These are phyloP conservation scores for Ramichloridium luteum DNA, from an alignment of 2,329 filamentous ascomycete genomes.

Conservation along the genomic window DNA sequence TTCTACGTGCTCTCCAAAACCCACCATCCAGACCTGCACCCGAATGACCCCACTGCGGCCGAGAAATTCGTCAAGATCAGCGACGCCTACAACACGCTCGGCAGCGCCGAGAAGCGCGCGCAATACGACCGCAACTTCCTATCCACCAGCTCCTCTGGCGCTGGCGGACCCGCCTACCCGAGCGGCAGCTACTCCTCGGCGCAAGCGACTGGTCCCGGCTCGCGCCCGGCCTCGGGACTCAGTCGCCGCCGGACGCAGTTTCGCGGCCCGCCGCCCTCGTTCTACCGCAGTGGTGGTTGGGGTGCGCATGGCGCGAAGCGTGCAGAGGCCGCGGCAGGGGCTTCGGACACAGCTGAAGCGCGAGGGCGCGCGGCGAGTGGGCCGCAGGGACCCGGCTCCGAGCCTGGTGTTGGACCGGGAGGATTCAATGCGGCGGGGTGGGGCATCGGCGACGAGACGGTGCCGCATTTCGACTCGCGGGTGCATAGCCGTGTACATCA, in stretches of 20 bases:
- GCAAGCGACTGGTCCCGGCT: constrained; percentile 46
- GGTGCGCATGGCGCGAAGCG: constrained; percentile 52
- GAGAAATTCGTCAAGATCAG: constrained; percentile 47
- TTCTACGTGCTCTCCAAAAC: constrained; percentile 88
- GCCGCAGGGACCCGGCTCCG: constrained; percentile 12
- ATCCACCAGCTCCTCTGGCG: constrained; percentile 12
- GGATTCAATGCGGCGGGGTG: constrained; percentile 52
- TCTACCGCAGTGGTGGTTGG: constrained; percentile 74
- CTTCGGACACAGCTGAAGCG: constrained; percentile 20
- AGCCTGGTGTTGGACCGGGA: constrained; percentile 26
- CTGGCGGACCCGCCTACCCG: constrained; percentile 15
- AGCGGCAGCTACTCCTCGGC: constrained; percentile 37
- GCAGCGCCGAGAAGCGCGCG: constrained; percentile 56
- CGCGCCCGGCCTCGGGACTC: constrained; percentile 68
- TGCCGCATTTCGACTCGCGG: constrained; percentile 67
- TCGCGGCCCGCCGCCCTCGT: constrained; percentile 75
- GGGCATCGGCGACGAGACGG: constrained; percentile 40
- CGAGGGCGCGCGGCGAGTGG: constrained; percentile 12
- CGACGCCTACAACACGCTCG: constrained; percentile 25
- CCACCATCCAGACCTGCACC: constrained; percentile 89
- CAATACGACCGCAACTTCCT: constrained; percentile 66
- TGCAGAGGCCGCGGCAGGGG: constrained; percentile 29
- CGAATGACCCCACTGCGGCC: constrained; percentile 56
- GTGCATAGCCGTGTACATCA: constrained; percentile 64
- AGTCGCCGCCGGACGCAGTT: constrained; percentile 65